Conservation (phyloP, 164 flowering plant species). For the Tinospora cordifolia region DNA sequence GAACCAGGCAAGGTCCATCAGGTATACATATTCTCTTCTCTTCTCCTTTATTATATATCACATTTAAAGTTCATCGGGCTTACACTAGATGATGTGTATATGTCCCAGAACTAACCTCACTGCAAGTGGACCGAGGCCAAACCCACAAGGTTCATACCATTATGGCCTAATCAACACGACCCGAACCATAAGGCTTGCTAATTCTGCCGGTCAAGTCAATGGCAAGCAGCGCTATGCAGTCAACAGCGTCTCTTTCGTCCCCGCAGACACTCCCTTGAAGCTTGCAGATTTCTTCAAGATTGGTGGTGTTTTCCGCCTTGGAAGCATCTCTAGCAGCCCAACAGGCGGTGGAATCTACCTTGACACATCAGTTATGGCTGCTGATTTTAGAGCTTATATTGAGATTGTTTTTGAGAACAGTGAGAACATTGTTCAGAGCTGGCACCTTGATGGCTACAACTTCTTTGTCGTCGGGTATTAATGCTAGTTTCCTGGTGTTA, state of each 20-base stretch:
- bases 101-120: constrained; percentile 72
- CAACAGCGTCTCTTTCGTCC: constrained; percentile 69
- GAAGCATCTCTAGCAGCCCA: constrained; percentile 56
- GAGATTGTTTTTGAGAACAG: constrained; percentile 65
- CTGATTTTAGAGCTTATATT: constrained; percentile 56
- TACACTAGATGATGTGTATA: not conserved
- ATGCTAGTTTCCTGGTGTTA: too few species aligned
- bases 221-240: constrained; percentile 73
- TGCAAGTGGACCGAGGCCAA: constrained; percentile 92
- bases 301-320: constrained; percentile 55
- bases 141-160: constrained; percentile 94
- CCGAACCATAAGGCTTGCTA: constrained; percentile 53
- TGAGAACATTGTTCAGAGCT: constrained; percentile 64
- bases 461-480: constrained; percentile 87
- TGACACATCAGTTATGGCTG: constrained; percentile 69
- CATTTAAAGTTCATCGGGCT: not conserved
- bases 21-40: constrained; percentile 23
- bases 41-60: not conserved
- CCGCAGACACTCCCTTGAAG: constrained; percentile 75
- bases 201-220: constrained; percentile 55
- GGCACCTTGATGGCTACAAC: constrained; percentile 68
- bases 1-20: constrained; percentile 77
- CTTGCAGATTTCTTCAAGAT: constrained; percentile 72
- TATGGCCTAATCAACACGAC: constrained; percentile 66
- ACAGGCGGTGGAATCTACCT: constrained; percentile 47